Conservation (phyloP, 306 rosid genomes). For the Luffa acutangula region DNA sequence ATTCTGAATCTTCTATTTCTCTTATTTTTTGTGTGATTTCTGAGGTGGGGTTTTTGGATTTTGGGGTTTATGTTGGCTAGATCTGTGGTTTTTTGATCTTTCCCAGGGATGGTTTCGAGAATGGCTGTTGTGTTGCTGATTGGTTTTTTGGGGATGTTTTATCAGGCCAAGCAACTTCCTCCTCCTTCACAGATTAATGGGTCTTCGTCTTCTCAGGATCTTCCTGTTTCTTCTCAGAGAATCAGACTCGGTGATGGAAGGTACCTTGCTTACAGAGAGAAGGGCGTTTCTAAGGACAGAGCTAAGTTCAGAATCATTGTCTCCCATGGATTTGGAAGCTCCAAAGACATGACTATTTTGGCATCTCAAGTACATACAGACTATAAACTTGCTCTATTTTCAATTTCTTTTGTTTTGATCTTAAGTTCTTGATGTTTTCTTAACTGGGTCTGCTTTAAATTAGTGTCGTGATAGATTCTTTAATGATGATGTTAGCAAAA, state of each 20-base stretch:
- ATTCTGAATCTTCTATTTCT: neutral
- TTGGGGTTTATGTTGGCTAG: neutral
- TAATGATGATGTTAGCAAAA: neutral
- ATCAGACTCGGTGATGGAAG: conserved; percentile 44
- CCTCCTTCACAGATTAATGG: conserved; percentile 18
- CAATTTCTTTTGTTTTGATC: neutral
- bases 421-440: neutral
- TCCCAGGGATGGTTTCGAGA: conserved; percentile 40
- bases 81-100: neutral
- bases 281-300: conserved; percentile 25
- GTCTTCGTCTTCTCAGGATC: neutral
- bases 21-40: neutral
- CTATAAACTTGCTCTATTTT: neutral
- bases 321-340: conserved; percentile 49
- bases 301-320: conserved; percentile 30
- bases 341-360: conserved; percentile 43
- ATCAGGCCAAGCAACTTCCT: conserved; percentile 35
- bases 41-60: neutral
- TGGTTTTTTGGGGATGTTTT: conserved; percentile 66
- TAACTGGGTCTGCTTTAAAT: neutral
- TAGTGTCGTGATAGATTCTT: neutral
- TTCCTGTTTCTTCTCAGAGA: conserved; percentile 22
- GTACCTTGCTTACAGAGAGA: conserved; percentile 34
- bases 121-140: conserved; percentile 40
- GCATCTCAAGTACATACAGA: conserved; percentile 37